Percentiles rank a stretch among this genome's conserved stretches.
phyloP scores from a whole-genome alignment of 768 basidiomycete genomes.

The Hypholoma sublateritium region DNA sequence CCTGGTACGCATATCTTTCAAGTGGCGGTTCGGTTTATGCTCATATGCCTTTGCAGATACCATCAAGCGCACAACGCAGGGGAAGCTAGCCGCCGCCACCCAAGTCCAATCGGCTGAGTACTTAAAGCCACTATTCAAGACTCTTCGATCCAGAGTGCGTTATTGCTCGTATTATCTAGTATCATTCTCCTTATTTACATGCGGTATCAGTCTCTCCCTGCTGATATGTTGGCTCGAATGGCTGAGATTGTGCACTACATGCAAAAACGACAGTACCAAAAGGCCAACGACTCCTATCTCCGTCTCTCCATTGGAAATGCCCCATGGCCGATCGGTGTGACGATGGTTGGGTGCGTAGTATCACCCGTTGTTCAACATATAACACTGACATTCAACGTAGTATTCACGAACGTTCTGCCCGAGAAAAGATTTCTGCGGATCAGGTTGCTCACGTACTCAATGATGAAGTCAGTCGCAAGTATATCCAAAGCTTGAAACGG shows the following conservation, averaged over 20 bases:
- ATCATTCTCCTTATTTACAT: background rate
- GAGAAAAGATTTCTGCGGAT: constrained; percentile 96
- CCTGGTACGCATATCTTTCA: constrained; percentile 57
- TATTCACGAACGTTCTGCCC: constrained; percentile 96
- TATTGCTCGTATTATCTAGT: background rate
- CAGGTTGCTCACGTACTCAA: constrained; percentile 98
- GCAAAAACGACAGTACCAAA: constrained; percentile 95
- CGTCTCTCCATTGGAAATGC: constrained; percentile 97
- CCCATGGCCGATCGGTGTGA: constrained; percentile 99
- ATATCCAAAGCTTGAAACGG: constrained; percentile 97
- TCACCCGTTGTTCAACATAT: background rate
- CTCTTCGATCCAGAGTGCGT: constrained; percentile 81
- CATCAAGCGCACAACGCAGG: constrained; percentile 85
- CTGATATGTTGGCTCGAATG: constrained; percentile 82
- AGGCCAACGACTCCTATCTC: constrained; percentile 95
- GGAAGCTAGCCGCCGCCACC: constrained; percentile 92
- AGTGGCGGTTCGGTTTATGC: background rate
- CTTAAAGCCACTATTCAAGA: constrained; percentile 94
- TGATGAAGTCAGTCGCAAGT: constrained; percentile 98
- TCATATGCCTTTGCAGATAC: constrained; percentile 50
- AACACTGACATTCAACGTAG: constrained; percentile 34
- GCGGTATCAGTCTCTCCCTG: constrained; percentile 60
- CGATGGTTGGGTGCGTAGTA: constrained; percentile 88
- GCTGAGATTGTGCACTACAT: constrained; percentile 95
- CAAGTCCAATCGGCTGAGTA: constrained; percentile 96